Evolutionary conservation across 805 yeast species (phyloP).

Genomic region (Yarrowia sp.): DNA sequence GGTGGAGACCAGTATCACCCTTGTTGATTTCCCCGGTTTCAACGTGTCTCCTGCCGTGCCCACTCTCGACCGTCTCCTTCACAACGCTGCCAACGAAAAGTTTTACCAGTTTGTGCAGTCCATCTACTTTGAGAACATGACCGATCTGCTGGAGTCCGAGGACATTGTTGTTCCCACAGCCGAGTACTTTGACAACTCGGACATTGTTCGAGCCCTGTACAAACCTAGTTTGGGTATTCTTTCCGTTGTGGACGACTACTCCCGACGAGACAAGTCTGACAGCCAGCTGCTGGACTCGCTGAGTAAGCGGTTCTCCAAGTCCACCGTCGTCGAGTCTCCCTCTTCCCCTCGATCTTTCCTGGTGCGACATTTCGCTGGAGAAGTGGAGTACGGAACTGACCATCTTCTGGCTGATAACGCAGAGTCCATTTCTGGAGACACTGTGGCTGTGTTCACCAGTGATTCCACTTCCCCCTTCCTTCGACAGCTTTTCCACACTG

Average conservation of each 20-base stretch:
- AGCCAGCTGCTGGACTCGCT: constrained; percentile 48
- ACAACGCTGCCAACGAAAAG: constrained; percentile 54
- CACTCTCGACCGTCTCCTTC: constrained; percentile 52
- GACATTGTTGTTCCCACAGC: constrained; percentile 59
- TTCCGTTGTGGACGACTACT: constrained; percentile 51
- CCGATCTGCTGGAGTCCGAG: constrained; percentile 52
- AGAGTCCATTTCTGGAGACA: constrained; percentile 57
- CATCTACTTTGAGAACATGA: constrained; percentile 52
- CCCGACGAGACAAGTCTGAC: constrained; percentile 50
- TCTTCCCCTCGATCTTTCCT: constrained; percentile 56
- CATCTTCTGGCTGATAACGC: constrained; percentile 60
- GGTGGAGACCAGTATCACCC: constrained; percentile 50
- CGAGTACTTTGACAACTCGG: constrained; percentile 64
- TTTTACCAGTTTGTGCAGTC: constrained; percentile 52
- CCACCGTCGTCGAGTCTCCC: constrained; percentile 45
- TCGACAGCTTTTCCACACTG: constrained; percentile 49
- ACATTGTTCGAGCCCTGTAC: constrained; percentile 62
- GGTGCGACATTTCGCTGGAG: constrained; percentile 65
- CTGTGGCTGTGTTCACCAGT: constrained; percentile 52
- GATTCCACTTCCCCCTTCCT: constrained; percentile 52
- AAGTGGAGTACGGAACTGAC: constrained; percentile 61
- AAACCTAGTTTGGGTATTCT: constrained; percentile 51
- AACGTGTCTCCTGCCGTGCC: constrained; percentile 48
- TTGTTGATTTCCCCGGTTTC: constrained; percentile 55
- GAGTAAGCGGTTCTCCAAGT: constrained; percentile 48